A percentile compares a stretch with the other conserved stretches of the same genome.
Evolutionary conservation across 2,329 filamentous ascomycete species (phyloP).

Genomic region (Penicillium aurantiogriseum): DNA sequence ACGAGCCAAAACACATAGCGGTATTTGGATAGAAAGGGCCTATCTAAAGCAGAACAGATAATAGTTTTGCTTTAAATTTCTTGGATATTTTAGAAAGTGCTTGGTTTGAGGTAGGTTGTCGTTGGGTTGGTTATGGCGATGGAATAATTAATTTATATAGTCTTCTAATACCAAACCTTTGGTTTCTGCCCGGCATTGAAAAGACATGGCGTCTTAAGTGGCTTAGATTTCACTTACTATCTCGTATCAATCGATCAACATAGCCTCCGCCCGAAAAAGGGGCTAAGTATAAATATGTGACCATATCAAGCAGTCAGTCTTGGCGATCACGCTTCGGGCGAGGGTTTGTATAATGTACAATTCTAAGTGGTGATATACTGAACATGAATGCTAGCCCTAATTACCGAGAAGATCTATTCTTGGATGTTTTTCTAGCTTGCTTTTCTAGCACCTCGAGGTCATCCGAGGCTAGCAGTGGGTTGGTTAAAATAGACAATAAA

Average conservation of each 20-base stretch:
- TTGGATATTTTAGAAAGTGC: neutral
- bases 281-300: neutral
- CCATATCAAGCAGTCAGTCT: neutral
- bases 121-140: neutral
- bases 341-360: neutral
- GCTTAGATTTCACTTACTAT: neutral
- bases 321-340: neutral
- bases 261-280: neutral
- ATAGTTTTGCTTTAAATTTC: neutral
- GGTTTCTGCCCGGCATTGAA: neutral
- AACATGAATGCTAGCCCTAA: neutral
- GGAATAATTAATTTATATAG: neutral
- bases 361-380: neutral
- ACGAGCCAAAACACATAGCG: constrained; percentile 11
- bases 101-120: neutral
- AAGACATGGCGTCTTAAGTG: no score
- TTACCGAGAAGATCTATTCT: neutral
- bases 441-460: neutral
- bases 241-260: neutral
- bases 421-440: no score
- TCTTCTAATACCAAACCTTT: neutral
- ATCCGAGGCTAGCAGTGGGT: neutral
- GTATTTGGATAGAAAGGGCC: neutral
- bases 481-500: constrained; percentile 7
- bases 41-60: neutral